Conservation (phyloP, 352 stramenopile genomes). For the Phytophthora podocarpi region DNA sequence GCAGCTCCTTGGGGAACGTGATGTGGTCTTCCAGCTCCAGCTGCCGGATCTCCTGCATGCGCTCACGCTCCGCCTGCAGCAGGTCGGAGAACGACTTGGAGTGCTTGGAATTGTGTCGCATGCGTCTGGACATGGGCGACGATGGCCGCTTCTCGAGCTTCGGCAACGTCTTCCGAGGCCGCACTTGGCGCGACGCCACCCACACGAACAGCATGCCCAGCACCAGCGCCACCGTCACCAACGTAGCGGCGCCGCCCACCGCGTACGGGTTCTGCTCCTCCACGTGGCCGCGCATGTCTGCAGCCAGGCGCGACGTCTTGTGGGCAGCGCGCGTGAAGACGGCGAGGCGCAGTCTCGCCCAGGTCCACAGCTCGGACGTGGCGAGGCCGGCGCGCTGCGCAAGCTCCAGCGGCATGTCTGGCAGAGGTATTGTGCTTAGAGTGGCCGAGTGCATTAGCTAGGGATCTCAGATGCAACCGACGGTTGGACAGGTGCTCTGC, state of each 20-base stretch:
- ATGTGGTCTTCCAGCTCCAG: conserved; percentile 73
- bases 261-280: conserved; percentile 50
- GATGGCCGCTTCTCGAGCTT: conserved; percentile 46
- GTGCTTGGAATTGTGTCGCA: conserved; percentile 61
- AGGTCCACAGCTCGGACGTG: conserved; percentile 23
- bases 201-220: conserved; percentile 74
- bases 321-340: conserved; percentile 24
- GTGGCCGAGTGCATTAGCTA: neutral
- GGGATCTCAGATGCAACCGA: neutral
- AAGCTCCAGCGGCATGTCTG: conserved; percentile 18
- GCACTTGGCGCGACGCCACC: conserved; percentile 82
- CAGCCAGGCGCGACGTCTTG: conserved; percentile 22
- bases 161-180: conserved; percentile 51
- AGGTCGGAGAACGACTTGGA: conserved; percentile 80
- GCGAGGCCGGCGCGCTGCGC: conserved; percentile 1
- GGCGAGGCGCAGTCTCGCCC: conserved; percentile 12
- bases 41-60: conserved; percentile 64
- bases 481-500: neutral
- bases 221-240: conserved; percentile 49
- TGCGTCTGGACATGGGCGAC: conserved; percentile 74
- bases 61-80: conserved; percentile 60
- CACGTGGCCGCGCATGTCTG: conserved; percentile 21
- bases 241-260: conserved; percentile 49
- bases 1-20: conserved; percentile 61
- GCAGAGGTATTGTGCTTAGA: conserved; percentile 1